Evolutionary conservation across 169 alveolate species (phyloP).

Genomic region (Blepharisma undulans): DNA sequence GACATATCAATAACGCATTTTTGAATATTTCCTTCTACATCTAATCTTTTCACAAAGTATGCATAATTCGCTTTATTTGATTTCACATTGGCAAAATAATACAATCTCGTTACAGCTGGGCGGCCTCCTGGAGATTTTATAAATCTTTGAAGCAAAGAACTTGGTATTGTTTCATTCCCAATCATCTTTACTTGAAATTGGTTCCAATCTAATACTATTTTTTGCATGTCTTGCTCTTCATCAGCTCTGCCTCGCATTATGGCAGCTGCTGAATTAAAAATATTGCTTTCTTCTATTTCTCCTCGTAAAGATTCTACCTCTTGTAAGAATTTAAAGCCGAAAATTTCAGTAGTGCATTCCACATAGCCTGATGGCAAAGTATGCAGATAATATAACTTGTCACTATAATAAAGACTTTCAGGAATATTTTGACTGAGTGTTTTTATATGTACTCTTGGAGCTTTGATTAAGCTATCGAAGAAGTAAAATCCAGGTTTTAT

Average conservation of each 20-base stretch:
- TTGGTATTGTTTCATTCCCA: neutral
- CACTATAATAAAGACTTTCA: slow-evolving; percentile 21
- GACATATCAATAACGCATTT: slow-evolving; percentile 10
- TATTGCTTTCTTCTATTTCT: neutral
- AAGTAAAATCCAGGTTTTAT: slow-evolving; percentile 34
- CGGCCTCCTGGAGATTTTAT: slow-evolving; percentile 34
- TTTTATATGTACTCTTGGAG: neutral
- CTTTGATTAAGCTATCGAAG: slow-evolving; percentile 4
- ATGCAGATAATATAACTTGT: slow-evolving; percentile 20
- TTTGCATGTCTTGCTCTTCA: neutral
- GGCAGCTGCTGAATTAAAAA: neutral
- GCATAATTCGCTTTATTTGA: slow-evolving; percentile 38
- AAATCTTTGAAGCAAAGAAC: slow-evolving; percentile 18
- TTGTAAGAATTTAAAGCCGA: neutral
- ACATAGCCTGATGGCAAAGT: slow-evolving; percentile 3
- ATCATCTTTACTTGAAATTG: neutral
- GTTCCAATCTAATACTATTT: slow-evolving; percentile 8
- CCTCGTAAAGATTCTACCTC: neutral
- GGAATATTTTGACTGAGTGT: slow-evolving; percentile 29
- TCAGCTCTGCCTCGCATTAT: neutral
- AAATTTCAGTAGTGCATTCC: neutral
- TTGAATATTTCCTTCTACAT: neutral
- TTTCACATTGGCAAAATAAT: neutral
- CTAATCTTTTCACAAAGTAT: neutral
- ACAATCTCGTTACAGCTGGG: slow-evolving; percentile 30